Conservation (phyloP, 2,329 filamentous ascomycete species). For the Myotisia sp. region DNA sequence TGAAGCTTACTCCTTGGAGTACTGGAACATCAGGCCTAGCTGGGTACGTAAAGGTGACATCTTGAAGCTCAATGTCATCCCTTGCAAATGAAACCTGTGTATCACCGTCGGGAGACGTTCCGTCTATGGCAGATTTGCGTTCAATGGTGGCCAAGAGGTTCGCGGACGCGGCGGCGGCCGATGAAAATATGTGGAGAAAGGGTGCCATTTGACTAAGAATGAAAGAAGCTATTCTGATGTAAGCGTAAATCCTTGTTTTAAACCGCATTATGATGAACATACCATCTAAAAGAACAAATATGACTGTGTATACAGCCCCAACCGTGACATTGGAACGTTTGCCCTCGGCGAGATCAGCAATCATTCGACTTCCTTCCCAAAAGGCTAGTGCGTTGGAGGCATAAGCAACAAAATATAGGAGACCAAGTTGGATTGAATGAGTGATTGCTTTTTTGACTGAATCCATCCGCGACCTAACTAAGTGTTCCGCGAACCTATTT, state of each 20-base stretch:
- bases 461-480: slow-evolving; percentile 37
- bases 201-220: slow-evolving; percentile 27
- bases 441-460: slow-evolving; percentile 43
- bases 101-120: slow-evolving; percentile 17
- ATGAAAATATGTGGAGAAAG: slow-evolving; percentile 18
- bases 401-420: slow-evolving; percentile 52
- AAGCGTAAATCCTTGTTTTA: slow-evolving; percentile 6
- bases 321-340: slow-evolving; percentile 16
- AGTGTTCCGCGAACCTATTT: slow-evolving; percentile 41
- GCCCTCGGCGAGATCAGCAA: slow-evolving; percentile 27
- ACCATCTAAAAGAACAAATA: slow-evolving; percentile 28
- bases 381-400: slow-evolving; percentile 51
- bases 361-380: slow-evolving; percentile 47
- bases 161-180: slow-evolving; percentile 11
- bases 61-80: slow-evolving; percentile 13
- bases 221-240: slow-evolving; percentile 19
- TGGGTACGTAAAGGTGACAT: slow-evolving; percentile 23
- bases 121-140: slow-evolving; percentile 12
- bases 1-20: slow-evolving; percentile 20
- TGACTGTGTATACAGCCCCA: slow-evolving; percentile 26
- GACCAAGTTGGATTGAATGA: slow-evolving; percentile 42
- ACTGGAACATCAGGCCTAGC: slow-evolving; percentile 24
- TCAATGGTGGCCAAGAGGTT: slow-evolving; percentile 11
- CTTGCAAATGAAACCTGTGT: slow-evolving; percentile 37
- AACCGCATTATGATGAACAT: slow-evolving; percentile 5